Evolutionary conservation across 306 rosid species (phyloP), one percentile per base, ranked within the genome.

Genomic region (Trifolium repens): DNA sequence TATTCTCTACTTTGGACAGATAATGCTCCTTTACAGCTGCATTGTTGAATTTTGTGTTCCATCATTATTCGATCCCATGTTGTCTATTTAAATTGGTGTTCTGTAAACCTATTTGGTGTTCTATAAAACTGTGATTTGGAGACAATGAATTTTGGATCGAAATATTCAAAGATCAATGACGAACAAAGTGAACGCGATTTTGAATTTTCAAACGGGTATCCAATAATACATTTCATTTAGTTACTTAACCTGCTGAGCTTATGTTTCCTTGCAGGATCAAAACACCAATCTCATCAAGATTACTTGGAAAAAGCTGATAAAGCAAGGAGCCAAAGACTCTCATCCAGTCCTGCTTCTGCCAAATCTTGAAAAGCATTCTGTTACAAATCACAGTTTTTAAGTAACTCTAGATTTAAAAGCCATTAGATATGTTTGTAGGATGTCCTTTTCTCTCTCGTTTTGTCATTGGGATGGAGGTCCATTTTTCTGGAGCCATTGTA

Each of bases 231-330:
- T 11, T 15, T 39, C 49, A 27, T 72, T 73, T 68, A 68, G 27
- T 55, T 44, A 35, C 79, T 70, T 24, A 50, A 57, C 76, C 35
- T 78, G 8, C 72, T 57, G 49, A 67, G 17, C 54, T 58, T 80
- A 11, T 64, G 65, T 73, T 81, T 46, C 55, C 71, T 47, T 82
- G 67, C 83, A 94, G 99, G 96, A 39, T 7, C 93, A 35, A 92
- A 88, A 73, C 99, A 90, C 69, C 91, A 68, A 69, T 92, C 99
- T 77, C 99, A 94, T 81, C 99, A 94, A 84, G 99, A 94, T 82
- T 94, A 94, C 85, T 58, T 92, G 83, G 99, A 92, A 79, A 90
- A 17, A 49, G 97, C 97, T 30, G 99, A 94, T 78, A 94, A 94
- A 88, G 97, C 96, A 53, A 90, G 98, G 75, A 90, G 93, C 83